Conservation (phyloP, 768 basidiomycete species). For the Suillus plorans region DNA sequence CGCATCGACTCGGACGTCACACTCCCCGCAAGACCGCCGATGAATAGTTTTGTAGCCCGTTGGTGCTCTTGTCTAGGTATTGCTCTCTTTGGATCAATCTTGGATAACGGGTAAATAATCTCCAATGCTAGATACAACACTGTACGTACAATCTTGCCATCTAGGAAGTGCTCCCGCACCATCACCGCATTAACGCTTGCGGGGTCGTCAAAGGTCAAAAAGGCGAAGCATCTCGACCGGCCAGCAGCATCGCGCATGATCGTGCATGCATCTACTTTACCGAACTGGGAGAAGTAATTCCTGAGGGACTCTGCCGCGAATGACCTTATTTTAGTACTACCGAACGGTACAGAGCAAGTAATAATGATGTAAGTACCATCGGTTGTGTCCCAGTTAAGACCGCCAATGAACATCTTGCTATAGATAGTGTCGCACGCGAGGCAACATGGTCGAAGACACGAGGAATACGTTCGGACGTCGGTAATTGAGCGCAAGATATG, state of each 20-base stretch:
- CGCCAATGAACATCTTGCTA: constrained; percentile 99
- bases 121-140: constrained; percentile 22
- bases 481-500: constrained; percentile 25
- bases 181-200: constrained; percentile 94
- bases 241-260: constrained; percentile 98
- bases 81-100: constrained; percentile 99
- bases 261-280: constrained; percentile 94
- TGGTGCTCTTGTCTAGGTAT: constrained; percentile 96
- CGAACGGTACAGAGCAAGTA: constrained; percentile 34
- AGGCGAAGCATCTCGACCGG: constrained; percentile 95
- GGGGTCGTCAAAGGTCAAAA: constrained; percentile 93
- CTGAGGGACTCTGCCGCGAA: constrained; percentile 62
- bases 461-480: constrained; percentile 25
- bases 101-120: constrained; percentile 16
- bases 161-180: constrained; percentile 91
- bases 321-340: constrained; percentile 43
- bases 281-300: constrained; percentile 94
- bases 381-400: constrained; percentile 99
- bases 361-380: constrained; percentile 73
- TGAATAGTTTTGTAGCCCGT: constrained; percentile 91
- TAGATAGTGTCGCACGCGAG: constrained; percentile 33
- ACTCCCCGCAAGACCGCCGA: constrained; percentile 88
- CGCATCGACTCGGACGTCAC: constrained; percentile 95
- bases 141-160: constrained; percentile 90
- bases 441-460: constrained; percentile 20